Base-by-base conservation (phyloP, 139 green algal species). In the Picochlorum sp. region DNA sequence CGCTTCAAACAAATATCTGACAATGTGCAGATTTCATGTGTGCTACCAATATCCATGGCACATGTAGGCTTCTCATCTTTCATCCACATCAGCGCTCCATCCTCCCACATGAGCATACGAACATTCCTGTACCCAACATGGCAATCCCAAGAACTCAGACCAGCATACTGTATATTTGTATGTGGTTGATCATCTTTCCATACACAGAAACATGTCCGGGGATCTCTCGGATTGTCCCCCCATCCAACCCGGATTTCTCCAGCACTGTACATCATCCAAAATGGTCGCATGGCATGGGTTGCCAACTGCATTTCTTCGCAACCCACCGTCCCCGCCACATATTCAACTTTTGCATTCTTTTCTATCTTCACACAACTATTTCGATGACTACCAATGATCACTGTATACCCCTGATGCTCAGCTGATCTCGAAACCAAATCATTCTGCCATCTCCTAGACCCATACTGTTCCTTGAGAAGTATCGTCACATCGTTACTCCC, bases 301-400 rank as follows among this genome's bases (percentile, higher is more conserved):
- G 45, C 54, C 1, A 84, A 69, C 51, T 55, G 49, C 2, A 66
- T 54, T 2, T 57, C 69, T 4, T 69, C 69, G 2, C 47, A 54
- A 6, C 47, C n/a, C 18, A 78, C 58, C 15, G 59, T 49, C 10
- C 62, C 18, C 6, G 73, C 77, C 73, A 61, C 49, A 20, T 49
- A 58, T 34, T 61, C 76, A 23, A 67, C 65, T 68, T 71, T 58
- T 1, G 81, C 85, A 51, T 91, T 83, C 61, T 86, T 85, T 57
- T 96, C 87, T 11, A 94, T 68, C 61, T 92, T 91, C 10, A 94
- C 66, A 60, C 81, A 83, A 64, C 66, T 86, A 67, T 95, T 95
- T 18, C 84, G 73, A 64, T 95, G 87, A 68, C 76, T 88, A 45
- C 88, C 87, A 16, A 96, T 66, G 4, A 95, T 95, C 45, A 96